Conservation (phyloP, 2,329 filamentous ascomycete species). For the Ophiostoma novo-ulmi region DNA sequence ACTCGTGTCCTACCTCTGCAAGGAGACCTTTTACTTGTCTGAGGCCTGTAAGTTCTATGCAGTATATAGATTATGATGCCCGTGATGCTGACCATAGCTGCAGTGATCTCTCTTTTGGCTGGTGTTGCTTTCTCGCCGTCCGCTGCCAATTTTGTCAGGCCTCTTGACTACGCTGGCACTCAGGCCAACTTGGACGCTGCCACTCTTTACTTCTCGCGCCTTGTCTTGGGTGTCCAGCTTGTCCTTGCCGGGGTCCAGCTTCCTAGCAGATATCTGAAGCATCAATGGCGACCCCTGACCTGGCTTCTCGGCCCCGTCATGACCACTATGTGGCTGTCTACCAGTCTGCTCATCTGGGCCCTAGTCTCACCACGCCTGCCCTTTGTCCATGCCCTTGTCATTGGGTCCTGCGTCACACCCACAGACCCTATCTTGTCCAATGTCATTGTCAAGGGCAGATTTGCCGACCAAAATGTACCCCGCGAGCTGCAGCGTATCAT, state of each 20-base stretch:
- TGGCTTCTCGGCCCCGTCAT: constrained; percentile 79
- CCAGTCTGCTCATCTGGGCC: constrained; percentile 72
- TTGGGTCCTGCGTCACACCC: constrained; percentile 84
- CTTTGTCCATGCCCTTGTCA: constrained; percentile 72
- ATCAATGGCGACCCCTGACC: constrained; percentile 70
- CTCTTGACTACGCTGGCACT: constrained; percentile 64
- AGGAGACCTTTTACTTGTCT: constrained; percentile 85
- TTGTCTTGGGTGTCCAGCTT: constrained; percentile 85
- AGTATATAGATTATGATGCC: background rate
- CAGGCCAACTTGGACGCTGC: constrained; percentile 59
- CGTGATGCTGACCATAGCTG: background rate
- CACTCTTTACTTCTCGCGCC: constrained; percentile 76
- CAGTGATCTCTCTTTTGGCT: constrained; percentile 77
- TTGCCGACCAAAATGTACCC: constrained; percentile 85
- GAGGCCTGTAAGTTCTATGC: constrained; percentile 62
- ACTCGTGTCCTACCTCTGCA: constrained; percentile 80
- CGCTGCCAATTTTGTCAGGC: constrained; percentile 69
- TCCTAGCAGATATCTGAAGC: constrained; percentile 72
- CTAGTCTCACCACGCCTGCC: constrained; percentile 61
- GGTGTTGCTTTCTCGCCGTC: constrained; percentile 75
- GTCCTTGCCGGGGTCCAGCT: constrained; percentile 84
- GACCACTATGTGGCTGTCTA: constrained; percentile 79
- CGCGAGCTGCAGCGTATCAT: constrained; percentile 75
- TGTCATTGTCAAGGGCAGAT: constrained; percentile 72
- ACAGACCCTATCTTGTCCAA: constrained; percentile 86